Evolutionary conservation across 2,329 filamentous ascomycete species (phyloP).

Genomic region (Cladosporium sp.): DNA sequence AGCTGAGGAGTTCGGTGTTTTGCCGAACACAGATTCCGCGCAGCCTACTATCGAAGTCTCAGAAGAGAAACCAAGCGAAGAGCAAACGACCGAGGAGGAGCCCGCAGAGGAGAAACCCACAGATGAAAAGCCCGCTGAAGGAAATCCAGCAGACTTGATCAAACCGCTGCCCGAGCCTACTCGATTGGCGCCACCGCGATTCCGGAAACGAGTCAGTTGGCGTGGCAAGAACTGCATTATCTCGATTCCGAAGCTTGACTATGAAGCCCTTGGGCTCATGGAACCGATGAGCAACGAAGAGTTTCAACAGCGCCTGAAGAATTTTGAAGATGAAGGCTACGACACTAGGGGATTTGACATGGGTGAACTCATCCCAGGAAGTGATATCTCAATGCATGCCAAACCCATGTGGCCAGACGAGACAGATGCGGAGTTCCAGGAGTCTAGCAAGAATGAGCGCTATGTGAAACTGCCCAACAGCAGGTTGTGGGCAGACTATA

Average conservation of each 20-base stretch:
- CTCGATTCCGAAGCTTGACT: conserved; percentile 39
- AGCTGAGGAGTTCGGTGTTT: not conserved
- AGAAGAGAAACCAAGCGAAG: conserved; percentile 14
- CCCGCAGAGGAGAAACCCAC: conserved; percentile 3
- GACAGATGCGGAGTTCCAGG: conserved; percentile 33
- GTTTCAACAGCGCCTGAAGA: conserved; percentile 57
- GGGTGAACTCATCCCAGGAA: conserved; percentile 33
- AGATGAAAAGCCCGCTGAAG: conserved; percentile 2
- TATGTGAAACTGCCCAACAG: conserved; percentile 65
- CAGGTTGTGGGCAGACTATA: conserved; percentile 72
- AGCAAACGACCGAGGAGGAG: conserved; percentile 2
- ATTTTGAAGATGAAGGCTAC: conserved; percentile 67
- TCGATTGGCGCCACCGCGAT: conserved; percentile 30
- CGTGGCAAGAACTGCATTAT: conserved; percentile 44
- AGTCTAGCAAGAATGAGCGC: conserved; percentile 54
- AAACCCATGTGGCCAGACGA: conserved; percentile 63
- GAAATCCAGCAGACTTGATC: conserved; percentile 13
- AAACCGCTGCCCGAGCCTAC: conserved; percentile 13
- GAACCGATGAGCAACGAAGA: conserved; percentile 47
- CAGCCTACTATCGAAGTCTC: conserved; percentile 7
- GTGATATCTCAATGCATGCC: conserved; percentile 51
- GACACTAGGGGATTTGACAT: conserved; percentile 64
- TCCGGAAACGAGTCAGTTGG: conserved; percentile 42
- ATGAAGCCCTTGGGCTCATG: conserved; percentile 37
- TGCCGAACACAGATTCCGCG: not conserved